Percentiles rank a stretch among this genome's conserved stretches.
Conservation (phyloP, 2,329 filamentous ascomycete species). For the Cercospora zeae-maydis region DNA sequence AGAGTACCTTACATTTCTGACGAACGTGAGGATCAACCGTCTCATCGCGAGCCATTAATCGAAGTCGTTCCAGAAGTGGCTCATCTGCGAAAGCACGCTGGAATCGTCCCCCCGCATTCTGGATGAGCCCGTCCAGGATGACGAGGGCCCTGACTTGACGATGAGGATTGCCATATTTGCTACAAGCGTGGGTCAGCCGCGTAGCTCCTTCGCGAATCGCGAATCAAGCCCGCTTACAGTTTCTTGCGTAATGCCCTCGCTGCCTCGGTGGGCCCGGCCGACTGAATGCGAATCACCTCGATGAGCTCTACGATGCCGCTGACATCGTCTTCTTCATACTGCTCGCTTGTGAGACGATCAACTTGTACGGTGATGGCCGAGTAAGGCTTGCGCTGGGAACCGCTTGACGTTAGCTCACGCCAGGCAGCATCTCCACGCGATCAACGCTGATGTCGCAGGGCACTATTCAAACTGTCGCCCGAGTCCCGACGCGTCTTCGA, state of each 20-base stretch:
- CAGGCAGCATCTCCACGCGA: neutral
- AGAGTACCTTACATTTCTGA: conserved; percentile 82
- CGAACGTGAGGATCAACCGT: conserved; percentile 82
- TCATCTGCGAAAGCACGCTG: conserved; percentile 87
- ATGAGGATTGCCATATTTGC: conserved; percentile 93
- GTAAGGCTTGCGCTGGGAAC: conserved; percentile 69
- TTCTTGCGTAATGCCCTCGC: conserved; percentile 94
- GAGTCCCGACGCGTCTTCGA: neutral
- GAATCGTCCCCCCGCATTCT: conserved; percentile 86
- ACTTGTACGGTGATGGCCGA: conserved; percentile 90
- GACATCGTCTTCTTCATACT: conserved; percentile 85
- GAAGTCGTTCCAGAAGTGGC: conserved; percentile 82
- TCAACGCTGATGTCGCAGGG: neutral
- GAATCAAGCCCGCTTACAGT: conserved; percentile 52
- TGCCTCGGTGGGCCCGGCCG: conserved; percentile 80
- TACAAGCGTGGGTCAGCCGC: conserved; percentile 31
- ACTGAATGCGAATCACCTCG: conserved; percentile 87
- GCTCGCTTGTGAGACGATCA: conserved; percentile 83
- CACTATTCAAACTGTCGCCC: neutral
- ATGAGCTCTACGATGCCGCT: conserved; percentile 90
- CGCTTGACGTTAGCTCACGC: neutral
- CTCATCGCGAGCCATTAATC: conserved; percentile 80
- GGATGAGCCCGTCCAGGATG: conserved; percentile 86
- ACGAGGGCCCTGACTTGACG: conserved; percentile 84
- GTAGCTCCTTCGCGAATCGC: conserved; percentile 6